Evolutionary conservation across 116 monocot genomes (phyloP).

Genomic region (Zostera marina): DNA sequence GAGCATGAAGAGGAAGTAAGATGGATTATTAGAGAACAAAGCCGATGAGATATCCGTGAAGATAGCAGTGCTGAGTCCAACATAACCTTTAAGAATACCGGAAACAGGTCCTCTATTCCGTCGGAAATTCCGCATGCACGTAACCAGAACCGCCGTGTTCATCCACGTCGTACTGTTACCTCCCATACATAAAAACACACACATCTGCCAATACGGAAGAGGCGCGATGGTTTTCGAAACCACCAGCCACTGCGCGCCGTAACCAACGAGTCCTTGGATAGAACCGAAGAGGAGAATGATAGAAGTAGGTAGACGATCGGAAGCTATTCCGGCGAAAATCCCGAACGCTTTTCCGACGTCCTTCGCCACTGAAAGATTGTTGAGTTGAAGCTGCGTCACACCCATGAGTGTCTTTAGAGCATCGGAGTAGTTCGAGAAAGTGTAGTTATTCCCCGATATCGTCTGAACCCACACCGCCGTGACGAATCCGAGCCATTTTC

Average conservation of each 20-base stretch:
- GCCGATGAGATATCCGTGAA: conserved; percentile 93
- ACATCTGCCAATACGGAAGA: conserved; percentile 97
- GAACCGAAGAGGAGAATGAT: conserved; percentile 72
- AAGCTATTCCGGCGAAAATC: conserved; percentile 74
- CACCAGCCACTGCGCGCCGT: conserved; percentile 88
- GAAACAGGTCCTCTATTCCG: conserved; percentile 74
- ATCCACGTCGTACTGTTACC: conserved; percentile 98
- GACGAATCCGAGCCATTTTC: conserved; percentile 69
- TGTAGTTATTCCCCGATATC: conserved; percentile 98
- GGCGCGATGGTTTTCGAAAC: conserved; percentile 53
- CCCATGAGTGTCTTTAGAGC: conserved; percentile 74
- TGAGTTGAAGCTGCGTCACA: conserved; percentile 63
- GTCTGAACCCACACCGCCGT: conserved; percentile 96
- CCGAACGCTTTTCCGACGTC: conserved; percentile 98
- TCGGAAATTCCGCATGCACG: conserved; percentile 89
- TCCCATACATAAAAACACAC: conserved; percentile 82
- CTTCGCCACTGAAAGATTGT: conserved; percentile 88
- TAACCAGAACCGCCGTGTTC: conserved; percentile 99
- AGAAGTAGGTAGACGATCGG: conserved; percentile 61
- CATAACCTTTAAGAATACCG: conserved; percentile 79
- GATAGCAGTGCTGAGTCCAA: conserved; percentile 94
- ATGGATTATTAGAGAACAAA: conserved; percentile 58
- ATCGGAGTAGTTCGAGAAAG: conserved; percentile 94
- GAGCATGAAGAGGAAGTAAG: conserved; percentile 76
- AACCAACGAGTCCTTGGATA: conserved; percentile 69